Evolutionary conservation across 2,329 filamentous ascomycete species (phyloP).

Genomic region (Microcyclosporella mali): DNA sequence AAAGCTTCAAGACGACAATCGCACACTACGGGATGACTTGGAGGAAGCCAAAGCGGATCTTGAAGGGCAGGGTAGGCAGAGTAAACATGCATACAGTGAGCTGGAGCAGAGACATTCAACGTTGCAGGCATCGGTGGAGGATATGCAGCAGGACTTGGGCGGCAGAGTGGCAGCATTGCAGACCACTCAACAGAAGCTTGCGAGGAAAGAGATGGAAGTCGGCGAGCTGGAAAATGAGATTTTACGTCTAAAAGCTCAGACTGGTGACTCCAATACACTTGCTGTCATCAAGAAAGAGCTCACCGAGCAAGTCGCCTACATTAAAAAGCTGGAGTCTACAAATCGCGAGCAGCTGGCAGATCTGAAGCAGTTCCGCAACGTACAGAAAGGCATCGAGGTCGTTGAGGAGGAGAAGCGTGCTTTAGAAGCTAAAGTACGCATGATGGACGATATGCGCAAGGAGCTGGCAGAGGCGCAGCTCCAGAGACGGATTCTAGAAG

Average conservation of each 20-base stretch:
- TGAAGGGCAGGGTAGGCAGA: conserved; percentile 62
- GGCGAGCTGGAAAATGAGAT: conserved; percentile 77
- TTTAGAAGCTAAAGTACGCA: conserved; percentile 68
- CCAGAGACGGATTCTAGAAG: conserved; percentile 79
- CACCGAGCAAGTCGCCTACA: conserved; percentile 86
- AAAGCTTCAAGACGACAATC: conserved; percentile 61
- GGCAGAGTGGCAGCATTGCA: conserved; percentile 53
- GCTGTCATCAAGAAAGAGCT: conserved; percentile 80
- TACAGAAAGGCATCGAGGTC: conserved; percentile 82
- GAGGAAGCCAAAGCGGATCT: conserved; percentile 75
- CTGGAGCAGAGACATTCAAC: conserved; percentile 54
- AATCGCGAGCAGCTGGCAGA: conserved; percentile 76
- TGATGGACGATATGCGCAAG: conserved; percentile 65
- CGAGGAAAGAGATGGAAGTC: conserved; percentile 62
- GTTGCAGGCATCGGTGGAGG: conserved; percentile 49
- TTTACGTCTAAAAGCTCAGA: conserved; percentile 74
- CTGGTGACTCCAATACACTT: conserved; percentile 79
- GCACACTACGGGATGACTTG: conserved; percentile 69
- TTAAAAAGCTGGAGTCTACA: conserved; percentile 71
- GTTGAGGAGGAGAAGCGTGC: conserved; percentile 92
- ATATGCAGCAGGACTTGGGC: conserved; percentile 54
- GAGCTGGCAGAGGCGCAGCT: conserved; percentile 74
- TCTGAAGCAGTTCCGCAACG: conserved; percentile 71
- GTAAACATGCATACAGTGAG: conserved; percentile 52
- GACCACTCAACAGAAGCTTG: conserved; percentile 59